These are phyloP conservation scores for Dujonia santamariae DNA, from an alignment of 1,139 yeast genomes.

Conservation along the genomic window DNA sequence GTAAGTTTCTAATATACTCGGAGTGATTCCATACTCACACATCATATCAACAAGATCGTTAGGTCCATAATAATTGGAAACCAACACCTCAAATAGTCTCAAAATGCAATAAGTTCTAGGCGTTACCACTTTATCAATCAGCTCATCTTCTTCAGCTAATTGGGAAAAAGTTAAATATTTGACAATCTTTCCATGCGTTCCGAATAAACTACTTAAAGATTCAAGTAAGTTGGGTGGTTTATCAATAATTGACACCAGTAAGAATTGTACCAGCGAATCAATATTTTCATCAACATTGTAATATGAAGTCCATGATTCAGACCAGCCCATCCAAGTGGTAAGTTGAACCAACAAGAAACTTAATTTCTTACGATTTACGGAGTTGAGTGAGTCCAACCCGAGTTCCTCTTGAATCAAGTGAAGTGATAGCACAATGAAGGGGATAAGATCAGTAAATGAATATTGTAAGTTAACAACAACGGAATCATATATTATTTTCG, in stretches of 20 bases:
- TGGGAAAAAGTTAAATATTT: conserved; percentile 69
- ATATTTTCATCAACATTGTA: conserved; percentile 32
- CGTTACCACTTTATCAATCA: conserved; percentile 56
- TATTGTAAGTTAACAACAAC: conserved; percentile 23
- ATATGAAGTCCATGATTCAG: conserved; percentile 58
- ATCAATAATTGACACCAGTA: conserved; percentile 42
- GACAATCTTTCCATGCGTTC: conserved; percentile 27
- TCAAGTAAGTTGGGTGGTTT: conserved; percentile 56
- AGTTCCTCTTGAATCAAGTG: conserved; percentile 80
- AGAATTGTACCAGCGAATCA: conserved; percentile 28
- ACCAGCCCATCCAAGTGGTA: conserved; percentile 75
- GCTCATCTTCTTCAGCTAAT: conserved; percentile 60
- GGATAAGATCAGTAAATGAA: conserved; percentile 48
- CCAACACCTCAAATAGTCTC: conserved; percentile 60
- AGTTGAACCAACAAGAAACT: conserved; percentile 60
- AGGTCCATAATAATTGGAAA: conserved; percentile 50
- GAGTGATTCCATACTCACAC: conserved; percentile 52
- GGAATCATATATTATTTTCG: conserved; percentile 27
- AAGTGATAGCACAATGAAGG: conserved; percentile 63
- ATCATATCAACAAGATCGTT: conserved; percentile 56
- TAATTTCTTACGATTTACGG: conserved; percentile 33
- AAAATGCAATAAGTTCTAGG: conserved; percentile 62
- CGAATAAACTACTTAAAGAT: conserved; percentile 53
- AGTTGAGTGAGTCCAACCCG: conserved; percentile 51
- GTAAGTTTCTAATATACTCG: conserved; percentile 58